Percentiles rank a stretch among this genome's conserved stretches.
These are phyloP conservation scores for Termitomyces bulborhizus DNA, from an alignment of 768 basidiomycete genomes.

Conservation along the genomic window DNA sequence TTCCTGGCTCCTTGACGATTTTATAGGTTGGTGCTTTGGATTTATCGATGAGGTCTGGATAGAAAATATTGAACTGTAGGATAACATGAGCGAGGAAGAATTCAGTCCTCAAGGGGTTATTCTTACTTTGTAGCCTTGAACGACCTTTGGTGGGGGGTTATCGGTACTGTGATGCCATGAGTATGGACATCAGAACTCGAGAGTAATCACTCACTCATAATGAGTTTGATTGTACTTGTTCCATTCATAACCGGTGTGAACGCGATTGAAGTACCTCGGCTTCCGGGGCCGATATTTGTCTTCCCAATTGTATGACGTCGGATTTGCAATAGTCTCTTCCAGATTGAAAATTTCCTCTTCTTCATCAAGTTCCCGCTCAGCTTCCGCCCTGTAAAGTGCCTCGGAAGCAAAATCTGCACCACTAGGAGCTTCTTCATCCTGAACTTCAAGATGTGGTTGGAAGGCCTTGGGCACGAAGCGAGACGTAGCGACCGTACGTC, in stretches of 20 bases:
- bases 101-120: conserved; percentile 10
- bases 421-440: conserved; percentile 51
- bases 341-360: conserved; percentile 95
- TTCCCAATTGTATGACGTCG: conserved; percentile 93
- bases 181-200: conserved; percentile 7
- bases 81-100: not conserved
- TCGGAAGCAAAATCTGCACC: conserved; percentile 81
- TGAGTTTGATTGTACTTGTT: conserved; percentile 99
- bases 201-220: conserved; percentile 72
- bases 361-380: conserved; percentile 89
- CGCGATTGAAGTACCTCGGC: conserved; percentile 97
- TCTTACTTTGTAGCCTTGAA: conserved; percentile 91
- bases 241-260: conserved; percentile 99
- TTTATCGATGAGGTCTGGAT: conserved; percentile 98
- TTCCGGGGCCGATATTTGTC: conserved; percentile 98
- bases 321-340: conserved; percentile 80
- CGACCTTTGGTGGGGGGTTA: conserved; percentile 98
- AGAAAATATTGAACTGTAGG: conserved; percentile 89
- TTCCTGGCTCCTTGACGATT: conserved; percentile 89
- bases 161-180: conserved; percentile 60
- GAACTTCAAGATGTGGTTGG: conserved; percentile 52
- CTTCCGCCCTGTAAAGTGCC: conserved; percentile 85
- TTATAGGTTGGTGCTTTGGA: conserved; percentile 95
- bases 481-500: conserved; percentile 76
- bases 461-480: conserved; percentile 80